Evolutionary conservation across 768 basidiomycete genomes (phyloP).

Genomic region (Lentinus tigrinus): DNA sequence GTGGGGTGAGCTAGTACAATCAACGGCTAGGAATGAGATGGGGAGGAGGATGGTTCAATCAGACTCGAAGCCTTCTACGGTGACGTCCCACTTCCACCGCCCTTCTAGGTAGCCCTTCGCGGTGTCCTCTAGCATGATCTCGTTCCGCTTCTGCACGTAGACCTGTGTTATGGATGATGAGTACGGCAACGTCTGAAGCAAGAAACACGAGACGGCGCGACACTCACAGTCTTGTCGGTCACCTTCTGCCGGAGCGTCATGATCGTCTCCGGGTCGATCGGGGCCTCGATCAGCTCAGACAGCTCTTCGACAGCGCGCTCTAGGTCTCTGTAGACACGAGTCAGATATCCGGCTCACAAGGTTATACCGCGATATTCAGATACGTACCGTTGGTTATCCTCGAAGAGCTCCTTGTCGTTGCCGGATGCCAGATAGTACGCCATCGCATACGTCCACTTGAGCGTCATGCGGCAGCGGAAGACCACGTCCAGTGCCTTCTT

Average conservation of each 20-base stretch:
- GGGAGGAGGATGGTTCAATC: too few species aligned
- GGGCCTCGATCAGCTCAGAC: constrained; percentile 89
- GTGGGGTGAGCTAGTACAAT: too few species aligned
- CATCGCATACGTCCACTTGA: constrained; percentile 99
- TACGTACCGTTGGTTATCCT: constrained; percentile 89
- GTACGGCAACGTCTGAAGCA: background rate
- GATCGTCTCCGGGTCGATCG: constrained; percentile 83
- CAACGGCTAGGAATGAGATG: too few species aligned
- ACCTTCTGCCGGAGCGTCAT: constrained; percentile 83
- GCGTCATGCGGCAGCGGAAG: constrained; percentile 86
- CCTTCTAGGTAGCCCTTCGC: constrained; percentile 86
- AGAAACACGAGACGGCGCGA: background rate
- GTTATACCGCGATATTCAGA: background rate
- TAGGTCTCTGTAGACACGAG: constrained; percentile 59
- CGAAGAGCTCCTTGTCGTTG: constrained; percentile 93
- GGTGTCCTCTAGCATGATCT: constrained; percentile 93
- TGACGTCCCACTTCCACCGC: constrained; percentile 78
- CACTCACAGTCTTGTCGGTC: constrained; percentile 87
- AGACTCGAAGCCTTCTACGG: constrained; percentile 60
- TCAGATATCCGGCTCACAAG: background rate
- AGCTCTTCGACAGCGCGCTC: constrained; percentile 95
- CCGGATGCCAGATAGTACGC: constrained; percentile 91
- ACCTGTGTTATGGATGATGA: constrained; percentile 41
- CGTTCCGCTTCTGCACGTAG: constrained; percentile 96
- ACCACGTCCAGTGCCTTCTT: constrained; percentile 96